Base-by-base conservation (phyloP, 1,139 yeast species). In the Entelexis paramagnoliae region DNA sequence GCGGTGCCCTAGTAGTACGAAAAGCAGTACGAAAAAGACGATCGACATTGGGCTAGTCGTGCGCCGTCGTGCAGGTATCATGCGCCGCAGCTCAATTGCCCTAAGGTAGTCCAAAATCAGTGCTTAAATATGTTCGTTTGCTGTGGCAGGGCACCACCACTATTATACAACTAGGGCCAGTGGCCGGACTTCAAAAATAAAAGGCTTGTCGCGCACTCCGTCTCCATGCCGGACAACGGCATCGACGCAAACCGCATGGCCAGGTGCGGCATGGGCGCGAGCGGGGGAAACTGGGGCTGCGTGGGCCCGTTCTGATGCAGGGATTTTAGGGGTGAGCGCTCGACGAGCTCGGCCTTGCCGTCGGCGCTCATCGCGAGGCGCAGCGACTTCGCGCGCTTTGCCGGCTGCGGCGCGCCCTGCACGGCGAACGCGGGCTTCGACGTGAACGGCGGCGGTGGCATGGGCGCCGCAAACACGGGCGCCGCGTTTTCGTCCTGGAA, bases 311-410 rank as follows among this genome's bases (percentile, higher is more conserved):
- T 58, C 22, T 39, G 14, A 41, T 51, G 43, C 22, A 58, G 50
- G 24, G 48, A 49, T 38, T 55, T 54, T 10, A 59, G 55, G 13
- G 62, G 62, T 33, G 56, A 44, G 29, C 62, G 57, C 46, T 57
- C 55, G 22, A 56, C 58, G 11, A 59, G 54, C 59, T 59, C 56
- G 19, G 71, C 71, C 54, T 66, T 64, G 34, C 71, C 71, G 51
- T 67, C 69, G 36, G 63, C 63, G 3, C 66, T 60, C 70, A 68
- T 68, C 36, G 67, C 56, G 39, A 67, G 60, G 42, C 65, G 56
- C 29, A 66, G 55, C 22, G 58, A 54, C 39, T 55, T 55, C 16
- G 59, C 28, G 17, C 55, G 46, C 32, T 44, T 45, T 11, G 48
- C 47, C 10, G 46, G 41, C 44, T 46, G 41, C 43, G 17, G 30